These are phyloP conservation scores for Inonotus obliquus DNA, from an alignment of 1,284 basidiomycete species.

Conservation along the genomic window DNA sequence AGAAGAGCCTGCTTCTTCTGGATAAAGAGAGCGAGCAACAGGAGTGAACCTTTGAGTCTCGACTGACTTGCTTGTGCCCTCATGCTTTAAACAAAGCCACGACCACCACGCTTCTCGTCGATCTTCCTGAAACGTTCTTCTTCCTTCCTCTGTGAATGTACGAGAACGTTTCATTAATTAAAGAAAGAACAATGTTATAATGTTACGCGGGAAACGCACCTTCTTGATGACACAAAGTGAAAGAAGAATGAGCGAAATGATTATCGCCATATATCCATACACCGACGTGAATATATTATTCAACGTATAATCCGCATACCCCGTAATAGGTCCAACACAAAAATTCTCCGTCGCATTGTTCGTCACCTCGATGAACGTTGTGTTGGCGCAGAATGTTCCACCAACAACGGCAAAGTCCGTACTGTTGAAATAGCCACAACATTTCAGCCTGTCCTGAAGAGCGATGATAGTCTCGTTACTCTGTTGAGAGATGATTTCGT, in stretches of 20 bases:
- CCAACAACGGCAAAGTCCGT: conserved; percentile 55
- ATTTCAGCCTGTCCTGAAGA: conserved; percentile 75
- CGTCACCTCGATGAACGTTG: conserved; percentile 44
- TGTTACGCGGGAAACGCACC: conserved; percentile 33
- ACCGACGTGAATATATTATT: conserved; percentile 74
- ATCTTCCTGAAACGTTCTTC: conserved; percentile 81
- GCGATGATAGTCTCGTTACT: conserved; percentile 43
- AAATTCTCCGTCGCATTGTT: conserved; percentile 42
- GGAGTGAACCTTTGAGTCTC: neutral
- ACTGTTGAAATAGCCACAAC: conserved; percentile 78
- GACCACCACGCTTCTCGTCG: conserved; percentile 78
- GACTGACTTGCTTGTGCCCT: neutral
- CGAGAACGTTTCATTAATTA: neutral
- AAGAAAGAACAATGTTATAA: neutral
- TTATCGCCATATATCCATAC: conserved; percentile 81
- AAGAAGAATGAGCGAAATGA: conserved; percentile 67
- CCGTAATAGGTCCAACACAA: conserved; percentile 64
- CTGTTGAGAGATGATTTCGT: conserved; percentile 47
- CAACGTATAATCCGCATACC: conserved; percentile 62
- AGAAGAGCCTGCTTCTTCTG: conserved; percentile 12
- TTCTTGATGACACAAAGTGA: conserved; percentile 82
- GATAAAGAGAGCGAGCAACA: neutral
- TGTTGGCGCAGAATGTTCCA: conserved; percentile 57
- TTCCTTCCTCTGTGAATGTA: conserved; percentile 57
- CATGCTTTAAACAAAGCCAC: conserved; percentile 68